Percentiles rank a stretch among this genome's conserved stretches.
Evolutionary conservation across 2,329 filamentous ascomycete species (phyloP).

Genomic region (Aspergillus puulaauensis): DNA sequence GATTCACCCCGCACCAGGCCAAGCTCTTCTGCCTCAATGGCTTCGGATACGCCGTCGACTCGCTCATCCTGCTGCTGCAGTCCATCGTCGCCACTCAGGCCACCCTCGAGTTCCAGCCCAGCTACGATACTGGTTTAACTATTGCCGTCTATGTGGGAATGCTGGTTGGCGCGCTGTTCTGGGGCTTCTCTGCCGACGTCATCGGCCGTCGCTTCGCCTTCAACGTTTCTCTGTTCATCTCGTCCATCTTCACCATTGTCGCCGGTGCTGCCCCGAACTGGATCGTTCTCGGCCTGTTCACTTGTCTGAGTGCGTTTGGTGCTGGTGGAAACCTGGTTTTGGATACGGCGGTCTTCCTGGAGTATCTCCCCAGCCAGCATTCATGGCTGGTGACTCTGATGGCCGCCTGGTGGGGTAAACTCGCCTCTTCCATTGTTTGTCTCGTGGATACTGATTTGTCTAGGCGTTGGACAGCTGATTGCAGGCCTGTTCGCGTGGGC

Average conservation of each 20-base stretch:
- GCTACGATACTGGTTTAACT: constrained; percentile 63
- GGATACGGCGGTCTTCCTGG: constrained; percentile 79
- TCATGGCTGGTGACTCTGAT: constrained; percentile 72
- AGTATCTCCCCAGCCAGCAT: constrained; percentile 72
- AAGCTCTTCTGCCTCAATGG: constrained; percentile 64
- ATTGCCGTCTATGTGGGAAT: constrained; percentile 66
- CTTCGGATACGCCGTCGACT: constrained; percentile 52
- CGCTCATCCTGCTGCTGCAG: constrained; percentile 14
- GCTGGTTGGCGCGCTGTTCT: constrained; percentile 73
- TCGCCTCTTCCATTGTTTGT: background rate
- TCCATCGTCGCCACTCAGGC: constrained; percentile 7
- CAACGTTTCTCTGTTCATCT: constrained; percentile 73
- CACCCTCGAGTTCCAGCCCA: constrained; percentile 6
- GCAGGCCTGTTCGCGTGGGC: constrained; percentile 63
- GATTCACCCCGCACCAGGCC: constrained; percentile 59
- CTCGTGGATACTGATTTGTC: background rate
- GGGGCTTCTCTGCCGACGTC: constrained; percentile 75
- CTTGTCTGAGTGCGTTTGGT: constrained; percentile 29
- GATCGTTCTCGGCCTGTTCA: constrained; percentile 42
- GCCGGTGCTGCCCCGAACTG: constrained; percentile 67
- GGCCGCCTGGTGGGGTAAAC: constrained; percentile 70
- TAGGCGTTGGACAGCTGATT: constrained; percentile 54
- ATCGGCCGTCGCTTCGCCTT: constrained; percentile 77
- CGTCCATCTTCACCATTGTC: constrained; percentile 71
- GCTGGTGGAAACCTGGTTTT: constrained; percentile 75